Conservation (phyloP, 2,329 filamentous ascomycete genomes). For the Lasiodiplodia gonubiensis region DNA sequence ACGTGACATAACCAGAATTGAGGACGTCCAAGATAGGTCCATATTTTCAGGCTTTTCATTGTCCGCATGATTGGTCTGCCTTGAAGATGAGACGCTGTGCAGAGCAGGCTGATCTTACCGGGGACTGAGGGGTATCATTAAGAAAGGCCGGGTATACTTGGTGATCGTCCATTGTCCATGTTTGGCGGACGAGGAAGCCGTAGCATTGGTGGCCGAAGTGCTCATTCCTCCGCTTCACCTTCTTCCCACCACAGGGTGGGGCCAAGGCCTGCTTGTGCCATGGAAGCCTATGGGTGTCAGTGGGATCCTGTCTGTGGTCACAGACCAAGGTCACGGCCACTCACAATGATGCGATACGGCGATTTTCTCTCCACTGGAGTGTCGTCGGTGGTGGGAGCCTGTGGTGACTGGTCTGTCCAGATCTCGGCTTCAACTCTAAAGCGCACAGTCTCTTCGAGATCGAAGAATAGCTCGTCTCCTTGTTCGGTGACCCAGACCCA, state of each 20-base stretch:
- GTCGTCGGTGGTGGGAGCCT: conserved; percentile 71
- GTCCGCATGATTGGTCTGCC: not conserved
- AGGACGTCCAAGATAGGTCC: not conserved
- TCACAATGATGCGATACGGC: conserved; percentile 69
- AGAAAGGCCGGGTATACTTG: not conserved
- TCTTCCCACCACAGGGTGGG: conserved; percentile 54
- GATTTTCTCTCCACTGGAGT: conserved; percentile 69
- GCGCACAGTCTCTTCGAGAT: conserved; percentile 85
- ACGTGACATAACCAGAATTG: not conserved
- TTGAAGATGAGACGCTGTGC: not conserved
- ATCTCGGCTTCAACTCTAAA: conserved; percentile 85
- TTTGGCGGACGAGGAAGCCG: not conserved
- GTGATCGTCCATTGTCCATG: not conserved
- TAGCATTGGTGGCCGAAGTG: not conserved
- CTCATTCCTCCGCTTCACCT: conserved; percentile 25
- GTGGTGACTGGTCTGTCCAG: conserved; percentile 89
- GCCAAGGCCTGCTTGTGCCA: conserved; percentile 55
- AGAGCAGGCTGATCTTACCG: not conserved
- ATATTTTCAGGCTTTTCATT: not conserved
- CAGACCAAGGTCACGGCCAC: conserved; percentile 31
- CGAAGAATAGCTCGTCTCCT: conserved; percentile 78
- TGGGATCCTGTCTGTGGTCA: not conserved
- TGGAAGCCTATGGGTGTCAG: conserved; percentile 46
- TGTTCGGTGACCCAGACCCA: conserved; percentile 84
- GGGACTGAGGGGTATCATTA: conserved; percentile 12